Evolutionary conservation across 345 rosid genomes (phyloP), one percentile per base, ranked within the genome.

Genomic region (Eucalyptus pauciflora): DNA sequence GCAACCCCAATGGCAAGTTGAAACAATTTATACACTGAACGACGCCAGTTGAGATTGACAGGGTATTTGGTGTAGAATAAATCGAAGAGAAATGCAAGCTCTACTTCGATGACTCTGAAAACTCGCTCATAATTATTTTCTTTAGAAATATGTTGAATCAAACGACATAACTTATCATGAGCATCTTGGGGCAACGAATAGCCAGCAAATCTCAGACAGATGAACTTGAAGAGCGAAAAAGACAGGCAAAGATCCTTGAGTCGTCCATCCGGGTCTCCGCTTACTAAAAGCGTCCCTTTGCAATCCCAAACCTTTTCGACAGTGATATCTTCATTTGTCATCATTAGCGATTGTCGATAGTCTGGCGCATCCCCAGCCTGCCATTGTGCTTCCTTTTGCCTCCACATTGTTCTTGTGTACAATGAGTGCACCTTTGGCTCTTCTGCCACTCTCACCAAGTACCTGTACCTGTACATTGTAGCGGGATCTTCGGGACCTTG

Each of bases 401-500:
- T 14, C 6, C 2, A n/a, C 16, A 0, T 14, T 0, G 1, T 0
- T 64, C 1, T 27, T 27, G 31, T 17, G 56, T 3, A 17, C 56
- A 3, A 18, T 52, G 8, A 52, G 56, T 5, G 56, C 56, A 52
- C 22, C 56, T 52, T 60, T 60, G 69, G 7, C 69, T 27, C 69
- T 27, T 27, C 69, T 27, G 31, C 15, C 31, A 24, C 69, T 27
- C 69, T 62, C 33, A 62, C 69, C 7, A 62, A 5, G 69, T 62
- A 62, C 16, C 5, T 62, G 69, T 29, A 62, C 69, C 69, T 17
- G n/a, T 8, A 17, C 69, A 62, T 13, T 49, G 52, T 18, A 50
- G 14, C 17, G 5, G 1, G 2, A 41, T 41, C 41, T 41, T 41
- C 41, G 41, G 41, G 41, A 41, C 5, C 4, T 41, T 41, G 41